Evolutionary conservation across 2,329 filamentous ascomycete species (phyloP).

Genomic region (Colletotrichum destructivum): DNA sequence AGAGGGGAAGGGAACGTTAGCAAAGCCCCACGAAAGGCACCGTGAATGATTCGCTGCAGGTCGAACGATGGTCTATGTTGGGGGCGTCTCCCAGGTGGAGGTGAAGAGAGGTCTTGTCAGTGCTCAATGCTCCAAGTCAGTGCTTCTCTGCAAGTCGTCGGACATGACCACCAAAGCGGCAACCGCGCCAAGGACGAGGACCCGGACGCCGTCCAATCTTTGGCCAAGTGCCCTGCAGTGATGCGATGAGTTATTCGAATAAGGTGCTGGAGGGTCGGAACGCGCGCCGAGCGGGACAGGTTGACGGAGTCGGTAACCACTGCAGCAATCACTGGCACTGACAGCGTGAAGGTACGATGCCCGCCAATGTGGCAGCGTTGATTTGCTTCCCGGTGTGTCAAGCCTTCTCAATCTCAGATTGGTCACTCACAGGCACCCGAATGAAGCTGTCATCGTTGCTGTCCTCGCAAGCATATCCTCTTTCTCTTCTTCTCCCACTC

Average conservation of each 20-base stretch:
- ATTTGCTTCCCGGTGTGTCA: neutral
- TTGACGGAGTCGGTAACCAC: constrained; percentile 8
- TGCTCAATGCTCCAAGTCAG: neutral
- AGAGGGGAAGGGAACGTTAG: neutral
- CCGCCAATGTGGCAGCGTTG: neutral
- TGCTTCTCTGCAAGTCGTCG: neutral
- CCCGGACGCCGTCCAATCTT: constrained; percentile 16
- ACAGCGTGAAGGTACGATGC: neutral
- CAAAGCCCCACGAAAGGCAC: neutral
- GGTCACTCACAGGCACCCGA: neutral
- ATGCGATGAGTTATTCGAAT: neutral
- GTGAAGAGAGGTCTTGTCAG: neutral
- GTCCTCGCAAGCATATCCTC: neutral
- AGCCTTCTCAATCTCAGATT: neutral
- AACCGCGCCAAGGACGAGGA: constrained; percentile 8
- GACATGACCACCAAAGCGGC: constrained; percentile 14
- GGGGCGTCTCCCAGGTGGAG: neutral
- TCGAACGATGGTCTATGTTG: neutral
- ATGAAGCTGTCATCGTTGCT: neutral
- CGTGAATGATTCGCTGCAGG: no score
- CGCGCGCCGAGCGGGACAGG: neutral
- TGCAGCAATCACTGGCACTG: no score
- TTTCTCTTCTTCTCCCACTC: neutral
- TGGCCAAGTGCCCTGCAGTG: neutral
- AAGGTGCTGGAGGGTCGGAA: constrained; percentile 26